Evolutionary conservation across 148 eudicot species (phyloP).

Genomic region (Vaccinium myrtillus): DNA sequence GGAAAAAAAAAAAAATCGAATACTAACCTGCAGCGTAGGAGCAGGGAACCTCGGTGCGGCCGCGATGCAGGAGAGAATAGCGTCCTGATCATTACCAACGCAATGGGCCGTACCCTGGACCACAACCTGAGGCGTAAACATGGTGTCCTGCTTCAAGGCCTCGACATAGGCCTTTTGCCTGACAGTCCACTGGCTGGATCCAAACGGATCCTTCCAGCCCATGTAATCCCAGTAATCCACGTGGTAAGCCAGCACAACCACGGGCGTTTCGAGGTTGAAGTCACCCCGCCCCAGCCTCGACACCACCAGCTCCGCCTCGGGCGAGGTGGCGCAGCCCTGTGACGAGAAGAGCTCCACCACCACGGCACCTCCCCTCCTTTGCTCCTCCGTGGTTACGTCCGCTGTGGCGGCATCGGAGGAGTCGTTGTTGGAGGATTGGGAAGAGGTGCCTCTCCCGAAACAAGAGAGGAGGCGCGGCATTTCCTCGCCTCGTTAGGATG

Average conservation of each 20-base stretch:
- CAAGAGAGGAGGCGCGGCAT: slow-evolving; percentile 68
- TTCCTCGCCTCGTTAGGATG: background rate
- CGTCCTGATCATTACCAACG: slow-evolving; percentile 65
- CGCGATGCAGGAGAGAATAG: slow-evolving; percentile 38
- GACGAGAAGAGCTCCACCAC: slow-evolving; percentile 86
- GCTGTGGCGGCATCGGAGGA: slow-evolving; percentile 28
- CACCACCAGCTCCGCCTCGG: slow-evolving; percentile 73
- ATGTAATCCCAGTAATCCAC: slow-evolving; percentile 89
- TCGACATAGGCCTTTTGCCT: slow-evolving; percentile 81
- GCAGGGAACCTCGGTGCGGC: slow-evolving; percentile 59
- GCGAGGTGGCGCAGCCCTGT: slow-evolving; percentile 80
- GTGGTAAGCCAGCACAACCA: slow-evolving; percentile 66
- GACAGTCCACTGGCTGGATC: slow-evolving; percentile 79
- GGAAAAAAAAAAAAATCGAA: background rate
- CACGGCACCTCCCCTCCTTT: slow-evolving; percentile 37
- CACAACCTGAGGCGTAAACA: slow-evolving; percentile 84
- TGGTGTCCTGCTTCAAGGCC: slow-evolving; percentile 60
- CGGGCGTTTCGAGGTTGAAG: slow-evolving; percentile 47
- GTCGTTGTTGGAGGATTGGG: slow-evolving; percentile 14
- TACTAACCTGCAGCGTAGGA: slow-evolving; percentile 61
- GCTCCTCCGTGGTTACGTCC: slow-evolving; percentile 44
- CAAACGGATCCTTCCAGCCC: slow-evolving; percentile 93
- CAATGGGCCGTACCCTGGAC: slow-evolving; percentile 70
- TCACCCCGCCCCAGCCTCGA: slow-evolving; percentile 91
- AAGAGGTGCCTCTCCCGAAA: slow-evolving; percentile 40